Evolutionary conservation across 805 yeast species (phyloP), one percentile per base, ranked within the genome.

Genomic region (Zygoascus ofunaensis): DNA sequence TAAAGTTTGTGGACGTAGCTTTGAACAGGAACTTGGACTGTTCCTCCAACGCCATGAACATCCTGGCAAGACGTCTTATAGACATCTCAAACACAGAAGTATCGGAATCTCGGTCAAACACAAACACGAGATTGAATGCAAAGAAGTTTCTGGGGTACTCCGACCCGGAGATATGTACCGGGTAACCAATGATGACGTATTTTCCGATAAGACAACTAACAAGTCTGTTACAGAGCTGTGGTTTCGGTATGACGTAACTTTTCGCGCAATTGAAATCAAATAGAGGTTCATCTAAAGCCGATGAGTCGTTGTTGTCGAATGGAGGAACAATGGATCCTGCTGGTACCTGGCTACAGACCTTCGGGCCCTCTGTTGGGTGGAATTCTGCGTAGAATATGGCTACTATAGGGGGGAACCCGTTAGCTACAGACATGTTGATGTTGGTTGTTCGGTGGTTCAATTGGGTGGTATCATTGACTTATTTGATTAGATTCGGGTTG

Each of bases 301-400:
- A 61, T 21, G 65, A 60, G 20, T 62, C 65, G 19, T 26, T 34
- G 18, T 22, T 44, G 34, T 42, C 45, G n/a, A 48, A 39, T 32
- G 59, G 63, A 4, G 70, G 70, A 4, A 69, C 70, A 21, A 80
- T 75, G 3, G 83, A 70, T 4, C 87, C 85, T 34, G 79, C 77
- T 2, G 98, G 98, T 0, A 87, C 94, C 60, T 92, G 96, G 55
- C 83, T 84, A 4, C 84, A 74, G 4, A 90, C 89, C 63, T 87
- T 87, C 0, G 97, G 82, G 1, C 98, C 98, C 56, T 87, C 95
- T 0, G 92, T 84, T 0, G 97, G 97, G 56, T 92, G 97, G 63
- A 92, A 92, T 0, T 85, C 86, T 0, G 96, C 79, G 61, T 86
- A 92, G 61, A 92, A 89, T 37, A 87, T 70, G 1, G 96, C 92